Percentiles rank a stretch among this genome's conserved stretches.
Evolutionary conservation across 495 filamentous ascomycete genomes (phyloP).

Genomic region (Aspergillus sclerotiicarbonarius): DNA sequence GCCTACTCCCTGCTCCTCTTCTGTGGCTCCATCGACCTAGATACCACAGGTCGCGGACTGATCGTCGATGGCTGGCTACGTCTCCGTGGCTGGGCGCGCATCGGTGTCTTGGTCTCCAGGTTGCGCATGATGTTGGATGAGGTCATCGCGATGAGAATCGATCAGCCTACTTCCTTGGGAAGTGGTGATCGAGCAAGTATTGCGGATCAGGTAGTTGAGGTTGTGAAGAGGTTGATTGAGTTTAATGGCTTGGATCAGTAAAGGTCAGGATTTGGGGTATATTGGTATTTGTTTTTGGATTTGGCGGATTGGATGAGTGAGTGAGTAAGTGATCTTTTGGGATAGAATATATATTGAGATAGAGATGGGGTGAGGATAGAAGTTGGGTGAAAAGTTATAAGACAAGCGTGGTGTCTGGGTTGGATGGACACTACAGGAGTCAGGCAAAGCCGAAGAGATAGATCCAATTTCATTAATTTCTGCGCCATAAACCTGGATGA

Average conservation of each 20-base stretch:
- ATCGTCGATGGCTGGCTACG: constrained; percentile 92
- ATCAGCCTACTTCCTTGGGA: constrained; percentile 55
- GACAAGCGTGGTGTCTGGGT: neutral
- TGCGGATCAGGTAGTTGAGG: constrained; percentile 66
- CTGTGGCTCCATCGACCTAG: constrained; percentile 75
- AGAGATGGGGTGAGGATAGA: neutral
- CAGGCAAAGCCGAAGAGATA: neutral
- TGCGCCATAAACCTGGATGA: constrained; percentile 19
- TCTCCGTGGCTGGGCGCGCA: constrained; percentile 88
- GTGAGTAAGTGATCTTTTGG: neutral
- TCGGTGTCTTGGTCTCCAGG: constrained; percentile 84
- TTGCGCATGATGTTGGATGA: constrained; percentile 83
- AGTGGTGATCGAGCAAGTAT: constrained; percentile 16
- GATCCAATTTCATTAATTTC: constrained; percentile 20
- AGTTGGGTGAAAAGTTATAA: neutral
- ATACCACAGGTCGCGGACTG: constrained; percentile 83
- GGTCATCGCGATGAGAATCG: constrained; percentile 72
- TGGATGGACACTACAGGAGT: neutral
- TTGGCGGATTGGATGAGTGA: neutral
- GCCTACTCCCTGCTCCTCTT: constrained; percentile 90
- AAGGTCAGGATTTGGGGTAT: constrained; percentile 7
- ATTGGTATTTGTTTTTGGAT: constrained; percentile 4
- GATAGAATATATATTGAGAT: neutral
- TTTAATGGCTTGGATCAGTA: constrained; percentile 80
- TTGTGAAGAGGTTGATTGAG: constrained; percentile 77